Conservation (phyloP, 345 rosid genomes). For the Arabis alpina region DNA sequence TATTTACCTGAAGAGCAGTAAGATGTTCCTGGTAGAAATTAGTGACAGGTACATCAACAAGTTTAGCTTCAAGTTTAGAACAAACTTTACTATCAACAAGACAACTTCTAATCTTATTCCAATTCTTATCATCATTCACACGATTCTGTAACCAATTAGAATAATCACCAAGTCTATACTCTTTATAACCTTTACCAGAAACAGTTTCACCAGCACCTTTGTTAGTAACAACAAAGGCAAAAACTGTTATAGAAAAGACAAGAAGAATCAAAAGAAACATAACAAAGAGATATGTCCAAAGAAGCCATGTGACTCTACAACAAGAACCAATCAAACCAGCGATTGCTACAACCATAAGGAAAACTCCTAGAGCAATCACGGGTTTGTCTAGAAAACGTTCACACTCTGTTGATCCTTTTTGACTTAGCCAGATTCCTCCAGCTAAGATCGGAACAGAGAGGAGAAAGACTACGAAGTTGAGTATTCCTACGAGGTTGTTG, state of each 20-base stretch:
- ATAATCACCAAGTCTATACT: constrained; percentile 78
- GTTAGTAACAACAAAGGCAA: constrained; percentile 88
- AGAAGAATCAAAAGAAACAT: constrained; percentile 81
- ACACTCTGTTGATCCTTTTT: constrained; percentile 72
- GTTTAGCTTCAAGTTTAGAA: constrained; percentile 47
- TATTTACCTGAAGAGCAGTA: constrained; percentile 64
- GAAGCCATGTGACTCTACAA: constrained; percentile 82
- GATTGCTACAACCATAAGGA: constrained; percentile 77
- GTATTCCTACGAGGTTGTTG: constrained; percentile 80
- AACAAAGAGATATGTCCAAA: constrained; percentile 82
- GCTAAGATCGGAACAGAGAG: constrained; percentile 82
- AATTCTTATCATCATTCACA: constrained; percentile 55
- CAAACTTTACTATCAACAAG: constrained; percentile 71
- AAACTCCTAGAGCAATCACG: constrained; percentile 69
- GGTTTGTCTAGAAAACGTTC: constrained; percentile 86
- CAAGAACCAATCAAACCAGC: constrained; percentile 92
- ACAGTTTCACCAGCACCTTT: constrained; percentile 80
- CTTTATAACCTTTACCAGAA: constrained; percentile 71
- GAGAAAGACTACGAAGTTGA: constrained; percentile 73
- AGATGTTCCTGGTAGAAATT: constrained; percentile 49
- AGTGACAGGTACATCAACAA: constrained; percentile 21
- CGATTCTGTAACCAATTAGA: constrained; percentile 81
- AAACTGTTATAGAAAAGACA: constrained; percentile 70
- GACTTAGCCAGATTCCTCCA: constrained; percentile 83
- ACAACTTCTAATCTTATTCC: constrained; percentile 83